Evolutionary conservation across 768 basidiomycete genomes (phyloP), one percentile per base, ranked within the genome.

Genomic region (Inosperma sp.): DNA sequence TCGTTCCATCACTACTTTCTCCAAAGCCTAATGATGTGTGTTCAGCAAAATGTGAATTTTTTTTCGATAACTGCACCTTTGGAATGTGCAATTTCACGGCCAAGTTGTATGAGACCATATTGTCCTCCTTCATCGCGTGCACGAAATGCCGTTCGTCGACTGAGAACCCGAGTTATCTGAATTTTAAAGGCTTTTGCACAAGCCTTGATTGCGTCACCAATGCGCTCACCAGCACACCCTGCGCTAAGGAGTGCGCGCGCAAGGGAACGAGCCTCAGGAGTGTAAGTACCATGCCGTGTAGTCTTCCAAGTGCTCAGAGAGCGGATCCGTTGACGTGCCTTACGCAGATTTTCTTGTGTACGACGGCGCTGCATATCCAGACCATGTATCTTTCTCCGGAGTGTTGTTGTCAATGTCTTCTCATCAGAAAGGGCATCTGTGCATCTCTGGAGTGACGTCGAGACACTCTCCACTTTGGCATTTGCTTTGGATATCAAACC

Each of bases 1-100:
- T 54, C 12, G 64, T 67, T 17, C 65, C 62, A 33, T 67, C 59
- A 19, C 57, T 56, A 31, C 59, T 59, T 10, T 62, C 55, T 6
- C 59, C 57, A 42, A 63, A 57, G 2, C 58, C 60, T 62, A 36
- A 0, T 2, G 40, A 36, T 33, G 13, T 31, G 21, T 21, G n/a
- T 16, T 33, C 29, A 34, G n/a, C 33, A 29, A 29, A 21, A 16
- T 19, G 7, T 34, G 12, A 27, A 10, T 5, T 10, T 19, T 4
- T 35, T 35, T 36, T 19, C 25, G 19, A 52, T 3, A 39, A 45
- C 14, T 35, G 19, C 17, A 52, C 50, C 42, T 33, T 53, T 36
- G 6, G 51, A 36, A 13, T 48, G 35, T 13, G 26, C 13, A 31
- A 53, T 46, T 37, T 56, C 55, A 27, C 44, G 43, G 17, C 51